Evolutionary conservation across 2,329 filamentous ascomycete species (phyloP).

Genomic region (Alternaria arbusti): DNA sequence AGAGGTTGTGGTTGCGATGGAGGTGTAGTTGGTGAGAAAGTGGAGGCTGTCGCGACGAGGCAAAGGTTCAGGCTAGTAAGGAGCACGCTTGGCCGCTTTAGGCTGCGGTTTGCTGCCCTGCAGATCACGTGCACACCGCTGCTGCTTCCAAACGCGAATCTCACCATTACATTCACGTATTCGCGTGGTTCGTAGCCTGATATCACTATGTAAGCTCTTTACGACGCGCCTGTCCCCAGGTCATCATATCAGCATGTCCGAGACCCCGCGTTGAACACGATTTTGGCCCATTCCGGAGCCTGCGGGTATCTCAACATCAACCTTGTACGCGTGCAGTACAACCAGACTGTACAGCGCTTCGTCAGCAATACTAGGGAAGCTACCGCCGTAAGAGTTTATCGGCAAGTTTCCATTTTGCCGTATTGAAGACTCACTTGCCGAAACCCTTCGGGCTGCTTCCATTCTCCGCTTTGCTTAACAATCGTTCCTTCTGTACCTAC

Average conservation of each 20-base stretch:
- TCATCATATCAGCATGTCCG: not conserved
- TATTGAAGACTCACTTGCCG: not conserved
- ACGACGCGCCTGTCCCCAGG: not conserved
- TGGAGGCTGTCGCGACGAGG: slow-evolving; percentile 13
- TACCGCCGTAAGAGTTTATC: too few species aligned
- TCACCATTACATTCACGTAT: not conserved
- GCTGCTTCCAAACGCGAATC: not conserved
- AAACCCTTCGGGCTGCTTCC: not conserved
- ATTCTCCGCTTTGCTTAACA: not conserved
- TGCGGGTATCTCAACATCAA: not conserved
- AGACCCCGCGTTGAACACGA: not conserved
- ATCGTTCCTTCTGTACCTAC: not conserved
- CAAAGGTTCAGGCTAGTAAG: slow-evolving; percentile 11
- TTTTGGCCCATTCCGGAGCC: not conserved
- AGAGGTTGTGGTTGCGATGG: slow-evolving; percentile 11
- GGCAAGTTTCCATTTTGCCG: not conserved
- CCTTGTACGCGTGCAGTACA: not conserved
- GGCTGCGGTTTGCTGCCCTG: not conserved
- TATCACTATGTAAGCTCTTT: not conserved
- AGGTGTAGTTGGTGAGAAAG: slow-evolving; percentile 14
- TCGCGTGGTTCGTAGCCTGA: not conserved
- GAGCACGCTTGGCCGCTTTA: slow-evolving; percentile 6
- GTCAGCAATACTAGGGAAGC: too few species aligned
- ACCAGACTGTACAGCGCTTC: not conserved
- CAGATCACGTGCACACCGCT: not conserved